Evolutionary conservation across 164 flowering plant species (phyloP).

Genomic region (Sedum album): DNA sequence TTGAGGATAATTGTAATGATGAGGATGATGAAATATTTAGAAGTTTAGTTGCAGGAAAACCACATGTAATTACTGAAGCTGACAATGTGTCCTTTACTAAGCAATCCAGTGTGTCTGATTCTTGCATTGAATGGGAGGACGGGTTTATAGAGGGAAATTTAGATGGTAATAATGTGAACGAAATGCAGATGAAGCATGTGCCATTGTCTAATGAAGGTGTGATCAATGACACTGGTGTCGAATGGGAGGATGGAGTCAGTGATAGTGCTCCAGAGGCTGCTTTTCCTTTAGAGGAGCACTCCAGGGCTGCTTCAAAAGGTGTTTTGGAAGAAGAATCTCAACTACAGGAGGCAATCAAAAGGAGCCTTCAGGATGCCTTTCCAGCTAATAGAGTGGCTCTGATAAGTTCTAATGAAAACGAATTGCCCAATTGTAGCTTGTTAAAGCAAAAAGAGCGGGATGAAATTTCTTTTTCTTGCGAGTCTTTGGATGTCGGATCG

Average conservation of each 20-base stretch:
- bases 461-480: neutral
- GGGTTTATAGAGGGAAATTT: slow-evolving; percentile 21
- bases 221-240: slow-evolving; percentile 23
- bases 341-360: slow-evolving; percentile 79
- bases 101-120: slow-evolving; percentile 24
- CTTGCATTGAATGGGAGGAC: slow-evolving; percentile 56
- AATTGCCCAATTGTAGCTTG: neutral
- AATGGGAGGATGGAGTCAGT: slow-evolving; percentile 54
- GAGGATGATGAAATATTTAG: slow-evolving; percentile 65
- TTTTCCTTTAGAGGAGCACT: slow-evolving; percentile 15
- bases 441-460: neutral
- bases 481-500: neutral
- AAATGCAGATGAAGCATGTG: slow-evolving; percentile 15
- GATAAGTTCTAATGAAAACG: neutral
- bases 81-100: slow-evolving; percentile 14
- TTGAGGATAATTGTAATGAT: slow-evolving; percentile 18
- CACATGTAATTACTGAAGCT: slow-evolving; percentile 23
- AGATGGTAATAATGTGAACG: slow-evolving; percentile 11
- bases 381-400: slow-evolving; percentile 12
- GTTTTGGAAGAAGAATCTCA: slow-evolving; percentile 67
- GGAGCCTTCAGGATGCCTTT: slow-evolving; percentile 53
- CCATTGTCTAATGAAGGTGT: slow-evolving; percentile 15
- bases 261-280: slow-evolving; percentile 19
- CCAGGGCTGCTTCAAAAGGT: slow-evolving; percentile 34
- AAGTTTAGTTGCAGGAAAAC: slow-evolving; percentile 48